phyloP scores from a whole-genome alignment of 345 rosid species.

The Dipteronia sinensis region DNA sequence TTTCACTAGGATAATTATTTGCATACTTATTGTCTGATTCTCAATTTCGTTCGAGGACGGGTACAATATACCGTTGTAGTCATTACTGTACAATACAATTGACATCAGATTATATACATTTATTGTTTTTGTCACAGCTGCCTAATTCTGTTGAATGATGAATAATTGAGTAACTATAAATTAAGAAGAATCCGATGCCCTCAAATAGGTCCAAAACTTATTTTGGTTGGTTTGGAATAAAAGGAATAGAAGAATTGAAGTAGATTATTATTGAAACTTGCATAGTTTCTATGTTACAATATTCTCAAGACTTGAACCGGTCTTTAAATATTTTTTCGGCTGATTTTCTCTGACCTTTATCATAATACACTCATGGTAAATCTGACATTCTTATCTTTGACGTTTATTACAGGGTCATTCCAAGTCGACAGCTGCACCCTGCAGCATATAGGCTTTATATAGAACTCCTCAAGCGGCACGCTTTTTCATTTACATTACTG shows the following conservation, averaged over 20 bases:
- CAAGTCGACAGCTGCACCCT: slow-evolving; percentile 64
- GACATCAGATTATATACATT: too few species aligned
- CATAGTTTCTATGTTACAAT: neutral
- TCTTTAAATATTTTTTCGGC: neutral
- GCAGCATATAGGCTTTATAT: slow-evolving; percentile 85
- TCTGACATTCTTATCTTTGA: slow-evolving; percentile 7
- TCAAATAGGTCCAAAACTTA: neutral
- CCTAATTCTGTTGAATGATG: too few species aligned
- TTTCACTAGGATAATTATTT: too few species aligned
- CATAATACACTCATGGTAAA: neutral
- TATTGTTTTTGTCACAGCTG: too few species aligned
- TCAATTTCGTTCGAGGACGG: too few species aligned
- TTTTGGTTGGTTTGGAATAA: neutral
- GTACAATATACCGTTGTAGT: neutral
- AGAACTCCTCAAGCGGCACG: slow-evolving; percentile 85
- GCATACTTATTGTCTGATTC: too few species aligned
- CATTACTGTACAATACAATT: neutral
- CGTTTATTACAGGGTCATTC: slow-evolving; percentile 62
- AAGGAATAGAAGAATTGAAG: neutral
- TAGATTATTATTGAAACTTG: neutral
- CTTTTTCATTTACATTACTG: slow-evolving; percentile 56
- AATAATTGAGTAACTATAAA: too few species aligned
- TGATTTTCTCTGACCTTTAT: neutral
- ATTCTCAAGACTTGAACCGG: neutral
- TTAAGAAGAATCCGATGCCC: neutral